Percentiles rank a stretch among this genome's conserved stretches.
Conservation (phyloP, 768 basidiomycete genomes). For the Pisolithus tinctorius region DNA sequence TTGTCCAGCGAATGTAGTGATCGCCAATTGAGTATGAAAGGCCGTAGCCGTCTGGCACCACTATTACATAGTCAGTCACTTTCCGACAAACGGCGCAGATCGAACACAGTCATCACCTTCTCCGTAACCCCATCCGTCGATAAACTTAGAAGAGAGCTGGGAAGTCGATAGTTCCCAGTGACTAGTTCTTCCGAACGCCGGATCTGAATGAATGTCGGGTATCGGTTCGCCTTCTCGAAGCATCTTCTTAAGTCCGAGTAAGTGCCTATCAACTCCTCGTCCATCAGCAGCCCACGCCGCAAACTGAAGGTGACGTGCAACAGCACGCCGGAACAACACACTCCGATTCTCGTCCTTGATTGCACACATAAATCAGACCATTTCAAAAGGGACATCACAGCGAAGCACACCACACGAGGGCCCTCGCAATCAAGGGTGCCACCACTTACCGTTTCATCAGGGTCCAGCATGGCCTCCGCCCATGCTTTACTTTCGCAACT, state of each 20-base stretch:
- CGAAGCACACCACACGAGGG: neutral
- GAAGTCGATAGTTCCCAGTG: conserved; percentile 95
- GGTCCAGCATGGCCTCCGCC: conserved; percentile 83
- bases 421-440: neutral
- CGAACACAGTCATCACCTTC: conserved; percentile 49
- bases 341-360: conserved; percentile 50
- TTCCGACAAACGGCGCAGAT: too few species aligned
- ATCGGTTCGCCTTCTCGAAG: conserved; percentile 63
- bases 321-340: conserved; percentile 67
- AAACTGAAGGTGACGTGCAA: conserved; percentile 80
- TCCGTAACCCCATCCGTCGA: conserved; percentile 97
- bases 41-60: conserved; percentile 89
- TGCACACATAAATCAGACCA: neutral
- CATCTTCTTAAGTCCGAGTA: conserved; percentile 88
- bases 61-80: conserved; percentile 31
- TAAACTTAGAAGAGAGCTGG: conserved; percentile 70
- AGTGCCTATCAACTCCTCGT: conserved; percentile 90
- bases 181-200: conserved; percentile 56
- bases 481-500: conserved; percentile 80
- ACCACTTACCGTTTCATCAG: conserved; percentile 39
- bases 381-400: neutral
- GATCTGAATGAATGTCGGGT: conserved; percentile 72
- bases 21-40: conserved; percentile 86
- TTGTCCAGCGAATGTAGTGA: conserved; percentile 82
- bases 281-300: conserved; percentile 89